phyloP scores from a whole-genome alignment of 164 flowering plant species.

The Chimonanthus praecox region DNA sequence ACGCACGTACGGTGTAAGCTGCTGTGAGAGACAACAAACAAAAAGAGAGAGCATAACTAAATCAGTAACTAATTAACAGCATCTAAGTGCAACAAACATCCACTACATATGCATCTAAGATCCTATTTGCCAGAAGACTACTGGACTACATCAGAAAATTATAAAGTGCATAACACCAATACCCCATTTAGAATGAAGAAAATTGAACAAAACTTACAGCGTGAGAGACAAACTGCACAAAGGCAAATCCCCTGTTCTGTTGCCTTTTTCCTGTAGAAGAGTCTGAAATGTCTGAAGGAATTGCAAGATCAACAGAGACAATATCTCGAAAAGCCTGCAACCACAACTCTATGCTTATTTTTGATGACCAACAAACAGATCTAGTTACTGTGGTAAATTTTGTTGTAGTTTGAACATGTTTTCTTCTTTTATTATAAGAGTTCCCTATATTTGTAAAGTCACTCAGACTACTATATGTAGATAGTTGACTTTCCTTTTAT shows the following conservation, averaged over 20 bases:
- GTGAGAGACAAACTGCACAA: conserved; percentile 37
- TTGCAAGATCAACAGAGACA: conserved; percentile 35
- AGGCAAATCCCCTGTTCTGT: conserved; percentile 40
- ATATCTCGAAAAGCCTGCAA: conserved; percentile 36
- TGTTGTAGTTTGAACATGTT: too few species aligned
- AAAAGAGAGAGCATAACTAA: conserved; percentile 2
- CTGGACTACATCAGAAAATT: not conserved
- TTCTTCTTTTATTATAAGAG: too few species aligned
- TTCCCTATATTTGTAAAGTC: too few species aligned
- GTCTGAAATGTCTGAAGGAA: conserved; percentile 14
- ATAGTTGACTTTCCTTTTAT: too few species aligned
- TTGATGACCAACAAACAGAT: not conserved
- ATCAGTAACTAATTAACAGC: not conserved
- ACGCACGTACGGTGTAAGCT: conserved; percentile 1
- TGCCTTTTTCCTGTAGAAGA: conserved; percentile 17
- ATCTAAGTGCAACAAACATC: not conserved
- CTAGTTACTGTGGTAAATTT: not conserved
- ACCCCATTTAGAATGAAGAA: not conserved
- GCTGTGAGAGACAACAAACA: conserved; percentile 12
- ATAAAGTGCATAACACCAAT: not conserved
- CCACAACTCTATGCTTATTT: not conserved
- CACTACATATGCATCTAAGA: not conserved
- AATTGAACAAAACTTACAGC: conserved; percentile 20
- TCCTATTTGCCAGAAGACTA: not conserved
- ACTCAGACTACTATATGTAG: too few species aligned